Percentiles rank a stretch among this genome's conserved stretches.
phyloP scores from a whole-genome alignment of 805 yeast species.

The Kodamaea jinghongensis region DNA sequence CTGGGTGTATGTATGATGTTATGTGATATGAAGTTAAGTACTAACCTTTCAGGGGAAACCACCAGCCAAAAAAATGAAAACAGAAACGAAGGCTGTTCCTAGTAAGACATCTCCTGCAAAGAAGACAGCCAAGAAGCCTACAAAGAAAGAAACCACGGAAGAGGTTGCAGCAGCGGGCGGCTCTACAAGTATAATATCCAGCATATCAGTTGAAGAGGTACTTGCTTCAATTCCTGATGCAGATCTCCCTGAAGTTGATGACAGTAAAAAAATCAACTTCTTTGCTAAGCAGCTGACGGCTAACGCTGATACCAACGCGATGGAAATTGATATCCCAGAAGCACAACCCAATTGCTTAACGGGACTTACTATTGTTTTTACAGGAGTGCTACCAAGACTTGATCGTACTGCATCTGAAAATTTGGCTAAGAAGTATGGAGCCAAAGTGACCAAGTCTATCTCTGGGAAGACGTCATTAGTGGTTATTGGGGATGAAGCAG shows the following conservation, averaged over 20 bases:
- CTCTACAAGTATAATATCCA: slow-evolving; percentile 12
- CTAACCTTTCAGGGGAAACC: not conserved
- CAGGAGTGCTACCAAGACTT: slow-evolving; percentile 80
- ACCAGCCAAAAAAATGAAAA: slow-evolving; percentile 1
- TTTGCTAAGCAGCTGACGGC: slow-evolving; percentile 35
- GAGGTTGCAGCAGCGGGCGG: too few species aligned
- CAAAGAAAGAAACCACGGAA: too few species aligned
- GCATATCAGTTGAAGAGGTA: slow-evolving; percentile 52
- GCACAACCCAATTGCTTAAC: slow-evolving; percentile 83
- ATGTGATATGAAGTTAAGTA: too few species aligned
- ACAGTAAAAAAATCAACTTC: slow-evolving; percentile 56
- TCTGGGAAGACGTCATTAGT: slow-evolving; percentile 84
- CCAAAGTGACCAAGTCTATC: slow-evolving; percentile 81
- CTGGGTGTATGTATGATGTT: slow-evolving; percentile 2
- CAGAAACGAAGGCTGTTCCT: too few species aligned
- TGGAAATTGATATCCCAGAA: slow-evolving; percentile 57
- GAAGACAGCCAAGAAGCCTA: too few species aligned
- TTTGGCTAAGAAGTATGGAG: slow-evolving; percentile 84
- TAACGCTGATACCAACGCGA: slow-evolving; percentile 26
- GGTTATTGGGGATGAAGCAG: slow-evolving; percentile 93
- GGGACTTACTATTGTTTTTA: slow-evolving; percentile 89
- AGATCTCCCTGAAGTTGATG: slow-evolving; percentile 55
- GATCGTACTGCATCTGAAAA: slow-evolving; percentile 74
- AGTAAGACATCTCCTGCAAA: too few species aligned
- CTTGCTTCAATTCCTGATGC: slow-evolving; percentile 73